Percentiles rank a stretch among this genome's conserved stretches.
phyloP scores from a whole-genome alignment of 768 basidiomycete species.

The Tylopilus subfusipes region DNA sequence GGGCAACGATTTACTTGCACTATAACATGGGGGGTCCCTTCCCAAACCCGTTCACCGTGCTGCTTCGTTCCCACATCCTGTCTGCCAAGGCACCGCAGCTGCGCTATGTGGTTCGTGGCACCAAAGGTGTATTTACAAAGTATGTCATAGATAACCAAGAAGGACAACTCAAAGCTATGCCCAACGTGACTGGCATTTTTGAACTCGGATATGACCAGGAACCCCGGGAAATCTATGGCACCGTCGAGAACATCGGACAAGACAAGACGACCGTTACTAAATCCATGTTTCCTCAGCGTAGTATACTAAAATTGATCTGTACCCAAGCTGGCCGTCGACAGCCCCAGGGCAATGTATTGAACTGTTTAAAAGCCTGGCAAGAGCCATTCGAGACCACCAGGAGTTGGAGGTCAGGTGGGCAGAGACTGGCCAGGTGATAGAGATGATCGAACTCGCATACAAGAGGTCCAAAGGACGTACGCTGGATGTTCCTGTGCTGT shows the following conservation, averaged over 20 bases:
- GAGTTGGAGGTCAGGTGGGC: conserved; percentile 67
- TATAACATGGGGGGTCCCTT: conserved; percentile 40
- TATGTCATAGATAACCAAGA: conserved; percentile 79
- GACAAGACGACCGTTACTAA: conserved; percentile 38
- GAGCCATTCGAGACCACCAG: conserved; percentile 52
- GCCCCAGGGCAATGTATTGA: conserved; percentile 56
- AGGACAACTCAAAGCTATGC: conserved; percentile 61
- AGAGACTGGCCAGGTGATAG: conserved; percentile 66
- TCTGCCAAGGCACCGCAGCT: conserved; percentile 64
- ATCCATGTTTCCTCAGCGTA: conserved; percentile 27
- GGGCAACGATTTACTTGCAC: conserved; percentile 45
- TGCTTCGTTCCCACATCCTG: conserved; percentile 65
- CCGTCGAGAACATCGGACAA: conserved; percentile 50
- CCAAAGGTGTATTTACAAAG: conserved; percentile 69
- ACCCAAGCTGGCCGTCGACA: conserved; percentile 58
- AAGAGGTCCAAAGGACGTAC: conserved; percentile 59
- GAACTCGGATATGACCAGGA: conserved; percentile 54
- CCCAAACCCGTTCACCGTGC: conserved; percentile 59
- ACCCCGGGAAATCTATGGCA: conserved; percentile 60
- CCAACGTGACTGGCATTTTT: conserved; percentile 44
- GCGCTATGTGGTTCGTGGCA: conserved; percentile 70
- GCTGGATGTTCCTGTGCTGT: conserved; percentile 28
- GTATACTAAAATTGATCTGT: conserved; percentile 18
- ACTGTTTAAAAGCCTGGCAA: conserved; percentile 65
- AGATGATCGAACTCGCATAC: conserved; percentile 73